A percentile compares a stretch with the other conserved stretches of the same genome.
phyloP scores from a whole-genome alignment of 2,329 filamentous ascomycete genomes.

The Colletotrichum aenigma region DNA sequence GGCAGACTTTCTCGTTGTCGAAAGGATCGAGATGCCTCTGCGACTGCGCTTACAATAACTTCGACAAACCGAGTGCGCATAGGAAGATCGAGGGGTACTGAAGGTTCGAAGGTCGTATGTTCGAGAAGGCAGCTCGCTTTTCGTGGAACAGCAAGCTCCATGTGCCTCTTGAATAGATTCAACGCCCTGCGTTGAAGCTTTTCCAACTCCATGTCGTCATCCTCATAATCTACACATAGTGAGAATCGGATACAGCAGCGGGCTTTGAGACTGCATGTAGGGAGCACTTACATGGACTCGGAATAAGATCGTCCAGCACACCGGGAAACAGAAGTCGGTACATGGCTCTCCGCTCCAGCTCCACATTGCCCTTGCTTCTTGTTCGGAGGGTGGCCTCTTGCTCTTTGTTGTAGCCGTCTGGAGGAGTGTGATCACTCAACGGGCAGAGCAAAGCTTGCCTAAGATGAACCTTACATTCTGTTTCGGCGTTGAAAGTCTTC shows the following conservation, averaged over 20 bases:
- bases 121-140: too few relatives aligned
- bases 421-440: accelerated
- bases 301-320: accelerated
- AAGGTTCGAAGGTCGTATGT: too few relatives aligned
- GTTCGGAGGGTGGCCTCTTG: background rate
- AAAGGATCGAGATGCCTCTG: too few relatives aligned
- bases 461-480: accelerated
- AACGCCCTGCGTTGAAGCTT: background rate
- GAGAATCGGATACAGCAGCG: too few relatives aligned
- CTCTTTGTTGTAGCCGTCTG: background rate
- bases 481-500: accelerated
- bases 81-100: too few relatives aligned
- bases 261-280: too few relatives aligned
- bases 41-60: too few relatives aligned
- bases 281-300: too few relatives aligned
- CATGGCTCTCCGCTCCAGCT: accelerated
- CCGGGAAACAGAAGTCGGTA: accelerated
- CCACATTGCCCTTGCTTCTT: background rate
- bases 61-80: too few relatives aligned
- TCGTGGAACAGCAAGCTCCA: too few relatives aligned
- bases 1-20: too few relatives aligned
- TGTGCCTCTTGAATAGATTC: too few relatives aligned
- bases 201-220: background rate
- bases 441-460: accelerated
- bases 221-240: background rate